Evolutionary conservation across 2,329 filamentous ascomycete genomes (phyloP), one percentile per base, ranked within the genome.

Genomic region (Huntiella savannae): DNA sequence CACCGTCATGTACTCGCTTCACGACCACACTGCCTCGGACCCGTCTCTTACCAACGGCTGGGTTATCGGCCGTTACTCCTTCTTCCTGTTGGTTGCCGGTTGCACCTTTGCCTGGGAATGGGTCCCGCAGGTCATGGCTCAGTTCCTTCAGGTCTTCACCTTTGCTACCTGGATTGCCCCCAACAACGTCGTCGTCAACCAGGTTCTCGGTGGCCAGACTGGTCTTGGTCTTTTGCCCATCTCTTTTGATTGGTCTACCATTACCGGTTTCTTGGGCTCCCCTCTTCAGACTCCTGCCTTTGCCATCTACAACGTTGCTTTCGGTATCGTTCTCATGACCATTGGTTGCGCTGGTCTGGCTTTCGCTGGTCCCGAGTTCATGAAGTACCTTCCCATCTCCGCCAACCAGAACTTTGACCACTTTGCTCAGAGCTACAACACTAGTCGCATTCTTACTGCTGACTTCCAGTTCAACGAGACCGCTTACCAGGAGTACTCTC

Each of bases 151-250:
- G 7, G 64, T 72, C 52, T 79, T 79, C 54, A 73, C 72, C 33
- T 77, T 73, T 58, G 59, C 72, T 28, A 77, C 73, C 43, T 79
- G 64, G 64, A 70, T 77, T 49, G 70, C 69, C n/a, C 75, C 75
- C 6, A 63, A 76, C 44, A 75, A 68, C 49, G 62, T 71, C 4
- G 56, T 73, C n/a, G 58, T 77, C 51, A 77, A 77, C 56, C 73
- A 77, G 58, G 54, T 78, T n/a, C 76, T 77, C 50, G 74, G 74
- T 4, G 70, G 70, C 2, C 65, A 63, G 52, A 70, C 70, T 11
- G 73, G 74, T 1, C 61, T 77, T 17, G 75, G 72, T 1, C 58
- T 78, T 12, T 65, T 77, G 48, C 73, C 74, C 5, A 67, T 75
- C n/a, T 75, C 71, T 0, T 77, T 78, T 50, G 67, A 70, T 52